These are phyloP conservation scores for Populus trichocarpa DNA, from an alignment of 441 rosid species.

Conservation along the genomic window DNA sequence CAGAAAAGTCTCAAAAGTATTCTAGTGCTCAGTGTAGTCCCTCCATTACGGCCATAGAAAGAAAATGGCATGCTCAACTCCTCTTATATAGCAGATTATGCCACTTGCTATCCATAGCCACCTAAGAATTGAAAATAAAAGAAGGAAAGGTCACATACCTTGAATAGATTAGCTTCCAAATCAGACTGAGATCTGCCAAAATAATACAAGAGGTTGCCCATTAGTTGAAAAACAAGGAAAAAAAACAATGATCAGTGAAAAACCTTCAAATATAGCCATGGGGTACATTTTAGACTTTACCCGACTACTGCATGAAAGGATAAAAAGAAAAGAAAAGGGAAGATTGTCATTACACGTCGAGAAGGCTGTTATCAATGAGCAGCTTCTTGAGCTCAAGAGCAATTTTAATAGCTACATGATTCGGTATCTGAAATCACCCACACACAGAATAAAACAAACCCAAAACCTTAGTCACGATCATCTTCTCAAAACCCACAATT, in stretches of 20 bases:
- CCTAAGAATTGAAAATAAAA: neutral
- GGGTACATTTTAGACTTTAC: neutral
- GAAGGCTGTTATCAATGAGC: conserved; percentile 96
- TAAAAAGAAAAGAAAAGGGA: neutral
- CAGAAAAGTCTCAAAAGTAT: neutral
- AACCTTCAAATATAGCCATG: neutral
- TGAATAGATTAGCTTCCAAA: conserved; percentile 88
- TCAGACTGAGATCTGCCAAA: conserved; percentile 84
- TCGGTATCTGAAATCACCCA: conserved; percentile 67
- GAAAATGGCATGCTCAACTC: neutral
- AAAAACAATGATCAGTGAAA: neutral
- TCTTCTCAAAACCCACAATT: neutral
- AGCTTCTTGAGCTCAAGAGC: conserved; percentile 96
- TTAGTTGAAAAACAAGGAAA: neutral
- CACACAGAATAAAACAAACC: conserved; percentile 1
- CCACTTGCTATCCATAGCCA: neutral
- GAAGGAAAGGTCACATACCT: conserved; percentile 38
- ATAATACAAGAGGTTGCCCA: conserved; percentile 10
- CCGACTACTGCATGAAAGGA: neutral
- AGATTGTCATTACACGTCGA: conserved; percentile 71
- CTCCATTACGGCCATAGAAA: neutral
- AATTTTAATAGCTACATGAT: conserved; percentile 95
- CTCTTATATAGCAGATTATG: neutral
- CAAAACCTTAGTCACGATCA: neutral
- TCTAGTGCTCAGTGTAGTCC: neutral